Base-by-base conservation (phyloP, 208 protist species). In the Crithidia acanthocephali region DNA sequence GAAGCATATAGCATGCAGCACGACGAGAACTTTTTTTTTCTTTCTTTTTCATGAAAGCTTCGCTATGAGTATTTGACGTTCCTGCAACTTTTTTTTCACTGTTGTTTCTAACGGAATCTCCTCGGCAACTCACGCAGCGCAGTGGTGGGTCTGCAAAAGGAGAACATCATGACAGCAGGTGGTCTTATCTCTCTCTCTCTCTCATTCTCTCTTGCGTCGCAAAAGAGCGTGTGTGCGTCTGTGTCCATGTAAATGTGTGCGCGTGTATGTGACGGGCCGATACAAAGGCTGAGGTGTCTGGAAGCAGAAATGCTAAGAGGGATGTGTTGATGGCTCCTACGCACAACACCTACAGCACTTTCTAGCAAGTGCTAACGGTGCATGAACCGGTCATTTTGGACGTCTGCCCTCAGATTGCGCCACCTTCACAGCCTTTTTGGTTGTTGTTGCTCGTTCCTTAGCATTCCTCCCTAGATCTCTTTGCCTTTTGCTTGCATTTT, bases 11-110 rank as follows among this genome's bases (percentile, higher is more conserved):
- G 5, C 35, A 40, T 40, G 35, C 35, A 40, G 35, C 11, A 11
- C 35, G 11, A 40, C 35, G n/a, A n/a, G n/a, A n/a, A 40, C 35
- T 40, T 40, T 52, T 61, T 58, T 71, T 71, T 63, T 65, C 23
- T 52, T 68, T 50, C 25, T 51, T 40, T 69, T 50, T 22, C n/a
- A 10, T 50, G 8, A 44, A 44, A 7, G 37, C 37, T 44, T 44
- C 37, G 37, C n/a, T n/a, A n/a, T n/a, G n/a, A n/a, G n/a, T n/a
- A n/a, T n/a, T n/a, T n/a, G n/a, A n/a, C n/a, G n/a, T n/a, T n/a
- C n/a, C n/a, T n/a, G n/a, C n/a, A n/a, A n/a, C n/a, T n/a, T n/a
- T n/a, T n/a, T n/a, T n/a, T n/a, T n/a, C n/a, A n/a, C n/a, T n/a
- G n/a, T n/a, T n/a, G n/a, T n/a, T n/a, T n/a, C n/a, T n/a, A n/a